Evolutionary conservation across 2,329 filamentous ascomycete species (phyloP).

Genomic region (Zarea fungicola): DNA sequence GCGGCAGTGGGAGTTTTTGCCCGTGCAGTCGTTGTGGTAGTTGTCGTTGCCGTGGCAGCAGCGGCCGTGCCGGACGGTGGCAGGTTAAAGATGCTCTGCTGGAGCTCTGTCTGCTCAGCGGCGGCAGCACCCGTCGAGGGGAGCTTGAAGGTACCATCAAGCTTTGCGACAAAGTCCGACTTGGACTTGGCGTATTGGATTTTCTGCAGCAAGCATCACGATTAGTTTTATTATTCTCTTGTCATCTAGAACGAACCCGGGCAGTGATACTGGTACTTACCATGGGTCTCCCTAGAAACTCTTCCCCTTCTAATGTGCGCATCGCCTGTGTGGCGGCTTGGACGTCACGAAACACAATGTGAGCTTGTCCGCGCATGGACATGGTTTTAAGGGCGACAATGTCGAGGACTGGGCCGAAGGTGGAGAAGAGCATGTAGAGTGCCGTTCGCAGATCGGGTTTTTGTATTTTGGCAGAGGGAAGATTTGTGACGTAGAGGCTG

Average conservation of each 20-base stretch:
- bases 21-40: not conserved
- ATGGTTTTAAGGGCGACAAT: slow-evolving; percentile 82
- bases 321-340: slow-evolving; percentile 92
- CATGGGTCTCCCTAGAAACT: slow-evolving; percentile 80
- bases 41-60: slow-evolving; percentile 25
- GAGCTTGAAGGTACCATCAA: slow-evolving; percentile 83
- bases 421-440: slow-evolving; percentile 90
- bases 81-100: slow-evolving; percentile 75
- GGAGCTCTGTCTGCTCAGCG: slow-evolving; percentile 65
- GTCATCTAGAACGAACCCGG: no score
- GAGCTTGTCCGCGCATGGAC: slow-evolving; percentile 95
- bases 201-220: slow-evolving; percentile 54
- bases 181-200: slow-evolving; percentile 88
- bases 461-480: slow-evolving; percentile 79
- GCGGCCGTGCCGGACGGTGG: slow-evolving; percentile 48
- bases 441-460: slow-evolving; percentile 82
- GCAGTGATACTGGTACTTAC: slow-evolving; percentile 56
- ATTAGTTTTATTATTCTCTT: no score
- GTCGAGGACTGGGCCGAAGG: slow-evolving; percentile 88
- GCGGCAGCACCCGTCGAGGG: slow-evolving; percentile 49
- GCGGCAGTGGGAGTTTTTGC: slow-evolving; percentile 41
- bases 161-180: slow-evolving; percentile 81
- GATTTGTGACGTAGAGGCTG: slow-evolving; percentile 86
- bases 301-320: slow-evolving; percentile 78
- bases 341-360: slow-evolving; percentile 83